phyloP scores from a whole-genome alignment of 441 rosid species.

The Croton laevigatus region DNA sequence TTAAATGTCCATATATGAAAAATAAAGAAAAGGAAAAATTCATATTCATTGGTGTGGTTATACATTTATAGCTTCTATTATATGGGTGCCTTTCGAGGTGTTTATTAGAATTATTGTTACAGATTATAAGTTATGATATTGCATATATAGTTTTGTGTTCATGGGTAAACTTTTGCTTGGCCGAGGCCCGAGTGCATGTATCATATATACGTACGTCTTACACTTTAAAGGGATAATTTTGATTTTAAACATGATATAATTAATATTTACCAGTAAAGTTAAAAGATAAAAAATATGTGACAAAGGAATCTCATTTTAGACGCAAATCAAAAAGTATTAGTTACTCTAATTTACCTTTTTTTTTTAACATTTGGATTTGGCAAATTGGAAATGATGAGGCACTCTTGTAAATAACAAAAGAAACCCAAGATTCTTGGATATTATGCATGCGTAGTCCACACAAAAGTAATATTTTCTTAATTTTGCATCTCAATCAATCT shows the following conservation, averaged over 20 bases:
- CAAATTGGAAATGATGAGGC: not conserved
- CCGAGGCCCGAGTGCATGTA: no score
- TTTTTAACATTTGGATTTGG: not conserved
- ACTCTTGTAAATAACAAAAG: constrained; percentile 12
- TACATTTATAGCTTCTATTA: not conserved
- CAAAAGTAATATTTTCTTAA: constrained; percentile 2
- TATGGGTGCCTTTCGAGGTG: no score
- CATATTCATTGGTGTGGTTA: not conserved
- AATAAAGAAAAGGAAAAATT: not conserved
- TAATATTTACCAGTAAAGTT: no score
- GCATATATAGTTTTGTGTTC: not conserved
- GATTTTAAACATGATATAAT: no score
- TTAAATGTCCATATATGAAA: no score
- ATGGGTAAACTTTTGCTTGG: not conserved
- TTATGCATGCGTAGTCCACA: not conserved
- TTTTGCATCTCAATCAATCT: not conserved
- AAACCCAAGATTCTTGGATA: not conserved
- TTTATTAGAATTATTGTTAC: no score
- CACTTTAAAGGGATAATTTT: no score
- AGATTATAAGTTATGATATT: no score
- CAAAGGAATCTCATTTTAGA: no score
- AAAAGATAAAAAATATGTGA: no score
- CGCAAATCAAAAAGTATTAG: no score
- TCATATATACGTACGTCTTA: no score
- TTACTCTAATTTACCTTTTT: not conserved